Evolutionary conservation across 129 eudicot genomes (phyloP).

Genomic region (Helichrysum umbraculigerum): DNA sequence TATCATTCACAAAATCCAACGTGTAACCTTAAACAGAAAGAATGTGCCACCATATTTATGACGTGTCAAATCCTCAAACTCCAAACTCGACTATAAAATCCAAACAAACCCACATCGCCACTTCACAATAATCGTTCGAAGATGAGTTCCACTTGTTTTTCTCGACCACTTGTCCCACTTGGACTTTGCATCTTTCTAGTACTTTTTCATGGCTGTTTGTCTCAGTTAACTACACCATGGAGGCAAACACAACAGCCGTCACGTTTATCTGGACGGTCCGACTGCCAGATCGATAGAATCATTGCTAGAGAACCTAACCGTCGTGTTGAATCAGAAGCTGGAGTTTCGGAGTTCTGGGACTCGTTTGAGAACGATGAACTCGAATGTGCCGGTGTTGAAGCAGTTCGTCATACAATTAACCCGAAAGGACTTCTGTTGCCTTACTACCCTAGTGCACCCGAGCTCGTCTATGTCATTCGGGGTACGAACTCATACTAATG

Average conservation of each 20-base stretch:
- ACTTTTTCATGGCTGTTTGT: slow-evolving; percentile 41
- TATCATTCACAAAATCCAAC: slow-evolving; percentile 22
- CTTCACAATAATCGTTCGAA: slow-evolving; percentile 3
- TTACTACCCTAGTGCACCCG: slow-evolving; percentile 48
- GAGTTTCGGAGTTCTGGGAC: slow-evolving; percentile 51
- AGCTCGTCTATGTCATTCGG: slow-evolving; percentile 46
- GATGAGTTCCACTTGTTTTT: slow-evolving; percentile 9
- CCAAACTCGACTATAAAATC: slow-evolving; percentile 12
- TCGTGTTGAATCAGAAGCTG: slow-evolving; percentile 44
- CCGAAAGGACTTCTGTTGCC: slow-evolving; percentile 64
- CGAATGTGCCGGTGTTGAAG: slow-evolving; percentile 60
- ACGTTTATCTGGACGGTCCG: slow-evolving; percentile 34
- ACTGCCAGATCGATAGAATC: slow-evolving; percentile 49
- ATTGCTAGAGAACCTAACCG: slow-evolving; percentile 46
- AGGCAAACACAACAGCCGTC: slow-evolving; percentile 25
- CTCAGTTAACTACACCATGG: slow-evolving; percentile 36
- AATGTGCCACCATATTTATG: slow-evolving; percentile 25
- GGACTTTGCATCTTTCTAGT: slow-evolving; percentile 32
- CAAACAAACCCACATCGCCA: slow-evolving; percentile 11
- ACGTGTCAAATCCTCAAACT: slow-evolving; percentile 32
- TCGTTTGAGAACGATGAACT: slow-evolving; percentile 34
- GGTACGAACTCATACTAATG: slow-evolving; percentile 23
- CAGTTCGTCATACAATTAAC: slow-evolving; percentile 40
- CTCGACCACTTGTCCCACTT: slow-evolving; percentile 27
- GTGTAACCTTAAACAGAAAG: slow-evolving; percentile 29